Percentiles rank a stretch among this genome's conserved stretches.
Evolutionary conservation across 768 basidiomycete species (phyloP).

Genomic region (Russula griseocarnosa): DNA sequence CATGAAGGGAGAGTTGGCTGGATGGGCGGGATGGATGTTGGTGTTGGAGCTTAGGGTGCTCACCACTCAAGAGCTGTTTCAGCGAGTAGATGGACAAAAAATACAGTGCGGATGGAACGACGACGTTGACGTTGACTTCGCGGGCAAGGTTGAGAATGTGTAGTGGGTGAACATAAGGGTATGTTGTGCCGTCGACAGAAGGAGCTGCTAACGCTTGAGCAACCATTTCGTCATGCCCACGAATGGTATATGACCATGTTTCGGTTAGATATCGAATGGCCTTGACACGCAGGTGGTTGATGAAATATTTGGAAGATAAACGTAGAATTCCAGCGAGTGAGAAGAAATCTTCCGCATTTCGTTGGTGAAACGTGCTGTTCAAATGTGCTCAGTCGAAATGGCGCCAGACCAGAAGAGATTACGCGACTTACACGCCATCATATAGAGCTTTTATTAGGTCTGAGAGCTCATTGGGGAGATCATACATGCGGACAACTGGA

Average conservation of each 20-base stretch:
- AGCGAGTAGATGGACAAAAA: constrained; percentile 57
- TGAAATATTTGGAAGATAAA: constrained; percentile 57
- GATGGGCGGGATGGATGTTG: constrained; percentile 50
- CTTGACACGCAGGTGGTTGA: constrained; percentile 48
- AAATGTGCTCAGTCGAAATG: background rate
- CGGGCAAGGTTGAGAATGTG: constrained; percentile 54
- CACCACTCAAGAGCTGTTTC: constrained; percentile 43
- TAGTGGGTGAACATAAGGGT: constrained; percentile 56
- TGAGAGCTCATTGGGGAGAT: constrained; percentile 47
- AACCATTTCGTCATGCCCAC: constrained; percentile 56
- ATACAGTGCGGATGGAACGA: constrained; percentile 51
- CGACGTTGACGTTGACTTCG: constrained; percentile 44
- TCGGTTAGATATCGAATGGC: constrained; percentile 47
- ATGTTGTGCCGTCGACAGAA: constrained; percentile 44
- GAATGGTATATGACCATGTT: constrained; percentile 52
- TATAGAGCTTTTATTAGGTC: constrained; percentile 52
- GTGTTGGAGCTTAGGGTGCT: constrained; percentile 51
- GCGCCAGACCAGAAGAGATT: constrained; percentile 12
- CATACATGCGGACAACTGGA: constrained; percentile 52
- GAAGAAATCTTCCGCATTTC: constrained; percentile 49
- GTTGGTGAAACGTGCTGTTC: constrained; percentile 41
- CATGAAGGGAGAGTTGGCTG: constrained; percentile 40
- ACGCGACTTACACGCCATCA: constrained; percentile 48
- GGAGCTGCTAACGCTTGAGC: constrained; percentile 44
- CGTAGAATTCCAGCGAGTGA: constrained; percentile 55